These are phyloP conservation scores for Nitzschia sp. DNA, from an alignment of 108 stramenopile genomes.

Conservation along the genomic window DNA sequence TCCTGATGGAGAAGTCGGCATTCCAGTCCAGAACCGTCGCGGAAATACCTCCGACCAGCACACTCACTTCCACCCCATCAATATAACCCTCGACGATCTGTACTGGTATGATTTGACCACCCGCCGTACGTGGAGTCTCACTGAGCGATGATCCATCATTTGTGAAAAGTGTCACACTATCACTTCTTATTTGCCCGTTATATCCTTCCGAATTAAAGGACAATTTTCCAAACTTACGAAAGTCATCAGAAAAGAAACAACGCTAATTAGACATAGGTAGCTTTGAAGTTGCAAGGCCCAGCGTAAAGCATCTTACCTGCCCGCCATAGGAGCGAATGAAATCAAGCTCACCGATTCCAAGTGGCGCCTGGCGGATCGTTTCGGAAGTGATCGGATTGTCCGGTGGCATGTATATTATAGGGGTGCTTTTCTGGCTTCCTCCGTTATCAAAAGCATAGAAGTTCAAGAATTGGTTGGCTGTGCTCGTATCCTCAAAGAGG, in stretches of 20 bases:
- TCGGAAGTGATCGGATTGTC: slow-evolving; percentile 14
- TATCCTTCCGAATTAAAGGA: background rate
- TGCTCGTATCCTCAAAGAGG: background rate
- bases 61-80: background rate
- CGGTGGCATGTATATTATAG: slow-evolving; percentile 28
- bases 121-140: slow-evolving; percentile 28
- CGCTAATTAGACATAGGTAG: no score
- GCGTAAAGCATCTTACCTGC: background rate
- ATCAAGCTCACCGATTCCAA: slow-evolving; percentile 5
- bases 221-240: slow-evolving; percentile 7
- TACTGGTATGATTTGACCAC: slow-evolving; percentile 29
- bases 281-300: no score
- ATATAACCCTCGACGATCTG: slow-evolving; percentile 20
- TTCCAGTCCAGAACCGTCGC: slow-evolving; percentile 17
- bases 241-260: background rate
- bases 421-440: slow-evolving; percentile 12
- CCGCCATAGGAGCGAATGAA: background rate
- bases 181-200: background rate
- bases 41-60: slow-evolving; percentile 23
- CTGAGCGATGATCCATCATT: slow-evolving; percentile 6
- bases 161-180: slow-evolving; percentile 7
- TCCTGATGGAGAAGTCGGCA: background rate
- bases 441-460: slow-evolving; percentile 26
- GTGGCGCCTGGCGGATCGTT: background rate
- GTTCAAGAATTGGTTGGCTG: background rate